Evolutionary conservation across 495 filamentous ascomycete species (phyloP).

Genomic region (Tuber borchii): DNA sequence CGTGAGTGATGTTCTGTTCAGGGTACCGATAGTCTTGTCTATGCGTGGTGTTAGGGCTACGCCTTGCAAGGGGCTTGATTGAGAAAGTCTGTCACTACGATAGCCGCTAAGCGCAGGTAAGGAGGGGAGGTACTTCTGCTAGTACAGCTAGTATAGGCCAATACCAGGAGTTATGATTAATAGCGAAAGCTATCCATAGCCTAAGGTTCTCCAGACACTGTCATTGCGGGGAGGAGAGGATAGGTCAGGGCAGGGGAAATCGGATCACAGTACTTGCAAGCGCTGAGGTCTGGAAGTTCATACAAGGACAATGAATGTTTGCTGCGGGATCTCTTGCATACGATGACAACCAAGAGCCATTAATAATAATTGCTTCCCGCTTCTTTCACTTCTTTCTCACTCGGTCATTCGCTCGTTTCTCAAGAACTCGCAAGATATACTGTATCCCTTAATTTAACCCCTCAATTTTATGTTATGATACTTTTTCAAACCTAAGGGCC

Average conservation of each 20-base stretch:
- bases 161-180: not conserved
- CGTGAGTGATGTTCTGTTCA: not conserved
- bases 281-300: not conserved
- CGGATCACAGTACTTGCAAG: not conserved
- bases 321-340: not conserved
- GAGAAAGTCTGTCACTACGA: too few relatives aligned
- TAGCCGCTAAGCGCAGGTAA: too few relatives aligned
- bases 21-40: not conserved
- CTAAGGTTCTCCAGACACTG: not conserved
- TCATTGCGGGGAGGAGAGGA: not conserved
- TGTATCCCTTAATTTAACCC: not conserved
- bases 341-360: not conserved
- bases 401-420: not conserved
- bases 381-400: not conserved
- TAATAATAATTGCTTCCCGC: too few relatives aligned
- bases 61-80: not conserved
- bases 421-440: not conserved
- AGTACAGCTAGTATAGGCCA: too few relatives aligned
- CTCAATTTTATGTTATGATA: not conserved
- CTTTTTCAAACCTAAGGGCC: not conserved
- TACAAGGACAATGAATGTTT: not conserved
- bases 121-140: too few relatives aligned
- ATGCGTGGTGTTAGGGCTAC: not conserved
- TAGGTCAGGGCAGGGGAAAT: not conserved
- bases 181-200: not conserved